Evolutionary conservation across 2,329 filamentous ascomycete species (phyloP).

Genomic region (Colletotrichum ledebouriae): DNA sequence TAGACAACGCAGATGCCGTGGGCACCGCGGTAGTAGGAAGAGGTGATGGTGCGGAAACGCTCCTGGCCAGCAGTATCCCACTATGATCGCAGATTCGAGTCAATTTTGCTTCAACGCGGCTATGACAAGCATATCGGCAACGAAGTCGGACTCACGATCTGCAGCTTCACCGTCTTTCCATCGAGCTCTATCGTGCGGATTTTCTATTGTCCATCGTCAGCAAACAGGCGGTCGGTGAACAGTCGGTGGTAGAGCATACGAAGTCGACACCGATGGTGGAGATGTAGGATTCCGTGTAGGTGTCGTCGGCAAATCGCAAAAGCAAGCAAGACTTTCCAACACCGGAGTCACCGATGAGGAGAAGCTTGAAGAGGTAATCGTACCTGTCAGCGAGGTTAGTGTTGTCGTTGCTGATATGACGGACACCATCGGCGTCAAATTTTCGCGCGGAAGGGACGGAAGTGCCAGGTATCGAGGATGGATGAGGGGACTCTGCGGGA

Average conservation of each 20-base stretch:
- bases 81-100: constrained; percentile 63
- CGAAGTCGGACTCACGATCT: constrained; percentile 81
- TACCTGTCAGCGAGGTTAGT: constrained; percentile 75
- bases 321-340: constrained; percentile 99
- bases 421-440: constrained; percentile 4
- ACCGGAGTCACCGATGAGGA: constrained; percentile 99
- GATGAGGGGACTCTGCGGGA: constrained; percentile 32
- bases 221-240: constrained; percentile 6
- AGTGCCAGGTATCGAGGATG: constrained; percentile 13
- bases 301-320: constrained; percentile 97
- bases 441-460: constrained; percentile 20
- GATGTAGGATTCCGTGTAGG: constrained; percentile 99
- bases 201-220: constrained; percentile 74
- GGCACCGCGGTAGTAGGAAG: constrained; percentile 98
- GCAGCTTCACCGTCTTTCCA: constrained; percentile 99
- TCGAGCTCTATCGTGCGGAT: constrained; percentile 99
- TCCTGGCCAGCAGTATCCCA: constrained; percentile 99
- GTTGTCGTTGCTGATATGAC: constrained; percentile 14
- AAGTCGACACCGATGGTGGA: constrained; percentile 99
- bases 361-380: constrained; percentile 99
- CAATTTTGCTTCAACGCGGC: constrained; percentile 42
- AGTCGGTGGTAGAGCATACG: constrained; percentile 67
- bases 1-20: constrained; percentile 99
- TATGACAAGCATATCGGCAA: too few relatives aligned
- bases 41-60: constrained; percentile 99